A percentile compares a stretch with the other conserved stretches of the same genome.
phyloP scores from a whole-genome alignment of 2,329 filamentous ascomycete genomes.

The Exophiala phaeomuriformis region DNA sequence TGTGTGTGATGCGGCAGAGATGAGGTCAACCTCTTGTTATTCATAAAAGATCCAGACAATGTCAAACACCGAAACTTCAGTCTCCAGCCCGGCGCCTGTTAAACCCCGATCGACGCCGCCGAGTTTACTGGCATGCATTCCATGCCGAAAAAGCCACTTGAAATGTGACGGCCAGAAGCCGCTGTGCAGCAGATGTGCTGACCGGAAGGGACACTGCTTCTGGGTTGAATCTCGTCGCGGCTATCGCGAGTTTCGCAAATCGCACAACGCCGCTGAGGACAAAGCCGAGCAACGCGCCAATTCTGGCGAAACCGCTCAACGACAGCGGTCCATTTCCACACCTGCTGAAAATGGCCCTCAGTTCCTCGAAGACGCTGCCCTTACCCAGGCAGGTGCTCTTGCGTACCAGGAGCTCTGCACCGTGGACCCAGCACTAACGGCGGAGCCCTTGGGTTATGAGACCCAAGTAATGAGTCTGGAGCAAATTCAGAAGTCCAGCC shows the following conservation, averaged over 20 bases:
- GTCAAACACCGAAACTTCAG: background rate
- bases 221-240: conserved; percentile 24
- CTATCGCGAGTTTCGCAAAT: conserved; percentile 24
- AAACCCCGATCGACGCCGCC: conserved; percentile 27
- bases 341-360: conserved; percentile 10
- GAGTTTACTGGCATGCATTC: conserved; percentile 40
- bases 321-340: background rate
- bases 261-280: conserved; percentile 8
- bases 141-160: conserved; percentile 55
- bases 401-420: conserved; percentile 23
- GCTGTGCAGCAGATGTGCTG: conserved; percentile 57
- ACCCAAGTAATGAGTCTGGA: conserved; percentile 1
- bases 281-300: conserved; percentile 5
- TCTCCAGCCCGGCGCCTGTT: conserved; percentile 1
- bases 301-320: conserved; percentile 11
- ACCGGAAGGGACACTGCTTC: conserved; percentile 54
- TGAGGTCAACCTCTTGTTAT: background rate
- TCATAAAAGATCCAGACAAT: background rate
- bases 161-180: conserved; percentile 67
- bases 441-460: conserved; percentile 22
- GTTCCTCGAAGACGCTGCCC: conserved; percentile 17
- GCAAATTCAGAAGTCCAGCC: conserved; percentile 2
- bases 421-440: conserved; percentile 24
- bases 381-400: conserved; percentile 16
- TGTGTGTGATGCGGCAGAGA: background rate